phyloP scores from a whole-genome alignment of 352 stramenopile species.

The Phytopythium mirpurense region DNA sequence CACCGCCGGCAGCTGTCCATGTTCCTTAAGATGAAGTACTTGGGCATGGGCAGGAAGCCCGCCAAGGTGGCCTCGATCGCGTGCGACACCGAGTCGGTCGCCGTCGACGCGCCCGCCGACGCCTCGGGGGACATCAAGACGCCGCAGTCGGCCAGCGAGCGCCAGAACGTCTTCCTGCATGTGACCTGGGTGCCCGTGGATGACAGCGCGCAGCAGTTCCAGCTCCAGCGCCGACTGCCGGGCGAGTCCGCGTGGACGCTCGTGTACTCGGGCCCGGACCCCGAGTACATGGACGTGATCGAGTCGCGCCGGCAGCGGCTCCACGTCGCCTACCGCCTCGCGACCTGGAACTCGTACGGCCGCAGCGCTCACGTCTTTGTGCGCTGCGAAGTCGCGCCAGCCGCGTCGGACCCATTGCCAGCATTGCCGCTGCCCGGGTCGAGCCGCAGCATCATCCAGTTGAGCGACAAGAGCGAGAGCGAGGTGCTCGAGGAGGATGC shows the following conservation, averaged over 20 bases:
- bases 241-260: constrained; percentile 50
- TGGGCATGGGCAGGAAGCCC: constrained; percentile 70
- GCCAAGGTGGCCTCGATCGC: constrained; percentile 31
- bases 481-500: background rate
- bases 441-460: background rate
- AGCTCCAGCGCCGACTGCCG: constrained; percentile 62
- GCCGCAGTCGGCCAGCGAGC: constrained; percentile 6
- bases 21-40: constrained; percentile 81
- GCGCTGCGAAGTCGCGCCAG: constrained; percentile 35
- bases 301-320: constrained; percentile 22
- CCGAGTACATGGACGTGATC: constrained; percentile 67
- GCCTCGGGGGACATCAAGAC: constrained; percentile 5
- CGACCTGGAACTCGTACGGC: constrained; percentile 82
- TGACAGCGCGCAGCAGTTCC: constrained; percentile 49
- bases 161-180: constrained; percentile 38
- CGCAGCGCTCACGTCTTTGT: constrained; percentile 55
- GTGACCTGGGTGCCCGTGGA: constrained; percentile 51
- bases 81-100: constrained; percentile 22
- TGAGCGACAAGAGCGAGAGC: constrained; percentile 6
- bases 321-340: constrained; percentile 67
- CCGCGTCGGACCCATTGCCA: constrained; percentile 4
- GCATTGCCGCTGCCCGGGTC: constrained; percentile 6
- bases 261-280: constrained; percentile 58
- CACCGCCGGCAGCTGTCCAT: constrained; percentile 78
- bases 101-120: background rate